Conservation (phyloP, 1,284 basidiomycete genomes). For the Malassezia japonica region DNA sequence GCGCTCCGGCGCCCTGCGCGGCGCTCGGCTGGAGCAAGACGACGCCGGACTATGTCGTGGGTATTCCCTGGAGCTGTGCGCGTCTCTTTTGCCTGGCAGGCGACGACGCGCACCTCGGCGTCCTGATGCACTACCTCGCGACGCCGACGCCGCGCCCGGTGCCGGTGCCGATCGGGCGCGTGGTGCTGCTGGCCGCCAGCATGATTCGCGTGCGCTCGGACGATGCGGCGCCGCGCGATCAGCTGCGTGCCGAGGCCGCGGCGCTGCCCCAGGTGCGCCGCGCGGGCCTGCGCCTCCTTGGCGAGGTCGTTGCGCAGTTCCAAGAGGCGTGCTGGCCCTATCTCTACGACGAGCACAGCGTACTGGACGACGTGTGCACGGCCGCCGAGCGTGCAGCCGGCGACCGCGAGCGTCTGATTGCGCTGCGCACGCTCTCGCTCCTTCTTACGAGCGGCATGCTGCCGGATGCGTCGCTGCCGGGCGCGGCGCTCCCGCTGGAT, state of each 20-base stretch:
- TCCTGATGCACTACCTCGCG: conserved; percentile 19
- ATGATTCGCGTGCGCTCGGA: conserved; percentile 48
- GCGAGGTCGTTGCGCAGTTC: conserved; percentile 16
- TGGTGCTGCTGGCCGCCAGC: conserved; percentile 47
- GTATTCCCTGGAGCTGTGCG: conserved; percentile 17
- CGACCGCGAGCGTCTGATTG: conserved; percentile 5
- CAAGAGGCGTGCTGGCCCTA: conserved; percentile 16
- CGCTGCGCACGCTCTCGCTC: conserved; percentile 19
- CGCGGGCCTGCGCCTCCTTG: conserved; percentile 20
- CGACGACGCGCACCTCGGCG: background rate
- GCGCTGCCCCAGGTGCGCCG: conserved; percentile 17
- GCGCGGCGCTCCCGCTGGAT: conserved; percentile 22
- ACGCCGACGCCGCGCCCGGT: conserved; percentile 60
- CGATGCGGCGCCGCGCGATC: conserved; percentile 13
- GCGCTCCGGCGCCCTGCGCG: background rate
- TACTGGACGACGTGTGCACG: conserved; percentile 22
- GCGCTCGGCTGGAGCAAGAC: conserved; percentile 1
- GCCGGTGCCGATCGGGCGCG: conserved; percentile 60
- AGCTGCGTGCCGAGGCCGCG: conserved; percentile 18
- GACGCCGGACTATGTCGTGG: conserved; percentile 5
- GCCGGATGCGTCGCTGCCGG: background rate
- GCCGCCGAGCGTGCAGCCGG: conserved; percentile 12
- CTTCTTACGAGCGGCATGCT: conserved; percentile 13
- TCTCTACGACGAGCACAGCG: conserved; percentile 6
- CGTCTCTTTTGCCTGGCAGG: conserved; percentile 22